These are phyloP conservation scores for Mycena leptocephala DNA, from an alignment of 768 basidiomycete species.

Conservation along the genomic window DNA sequence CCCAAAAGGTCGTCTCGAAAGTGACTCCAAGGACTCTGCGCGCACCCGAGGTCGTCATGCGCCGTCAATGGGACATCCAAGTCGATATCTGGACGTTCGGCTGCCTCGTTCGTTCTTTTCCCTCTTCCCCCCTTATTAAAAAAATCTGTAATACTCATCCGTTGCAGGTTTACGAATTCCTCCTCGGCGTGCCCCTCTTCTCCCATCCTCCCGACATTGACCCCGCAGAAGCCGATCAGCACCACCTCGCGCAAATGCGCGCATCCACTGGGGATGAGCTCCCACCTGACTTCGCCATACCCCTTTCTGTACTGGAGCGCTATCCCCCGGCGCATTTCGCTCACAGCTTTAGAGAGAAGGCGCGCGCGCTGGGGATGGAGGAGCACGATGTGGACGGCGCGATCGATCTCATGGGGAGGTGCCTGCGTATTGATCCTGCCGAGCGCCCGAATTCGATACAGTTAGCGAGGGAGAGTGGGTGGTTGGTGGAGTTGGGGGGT, in stretches of 20 bases:
- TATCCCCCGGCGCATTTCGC: neutral
- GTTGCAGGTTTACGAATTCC: conserved; percentile 29
- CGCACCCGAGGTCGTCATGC: conserved; percentile 33
- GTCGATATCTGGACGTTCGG: conserved; percentile 40
- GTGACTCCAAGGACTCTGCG: conserved; percentile 16
- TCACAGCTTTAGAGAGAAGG: neutral
- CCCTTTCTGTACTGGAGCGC: neutral
- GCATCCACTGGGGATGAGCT: conserved; percentile 4
- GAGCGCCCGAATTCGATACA: neutral
- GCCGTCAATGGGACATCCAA: conserved; percentile 22
- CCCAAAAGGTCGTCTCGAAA: neutral
- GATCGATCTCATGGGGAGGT: conserved; percentile 3
- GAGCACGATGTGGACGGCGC: conserved; percentile 15
- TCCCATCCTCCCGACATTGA: neutral
- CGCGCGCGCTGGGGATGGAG: neutral
- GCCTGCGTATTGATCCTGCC: conserved; percentile 15
- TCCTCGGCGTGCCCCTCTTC: conserved; percentile 17
- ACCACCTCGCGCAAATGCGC: neutral
- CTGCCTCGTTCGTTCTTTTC: conserved; percentile 28
- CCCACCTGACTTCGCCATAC: neutral
- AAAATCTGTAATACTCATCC: neutral
- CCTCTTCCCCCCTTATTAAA: neutral
- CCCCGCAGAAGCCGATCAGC: neutral
- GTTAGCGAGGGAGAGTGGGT: neutral
- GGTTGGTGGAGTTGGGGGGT: conserved; percentile 16